phyloP scores from a whole-genome alignment of 257 asterid genomes.

The Leonotis leonurus region DNA sequence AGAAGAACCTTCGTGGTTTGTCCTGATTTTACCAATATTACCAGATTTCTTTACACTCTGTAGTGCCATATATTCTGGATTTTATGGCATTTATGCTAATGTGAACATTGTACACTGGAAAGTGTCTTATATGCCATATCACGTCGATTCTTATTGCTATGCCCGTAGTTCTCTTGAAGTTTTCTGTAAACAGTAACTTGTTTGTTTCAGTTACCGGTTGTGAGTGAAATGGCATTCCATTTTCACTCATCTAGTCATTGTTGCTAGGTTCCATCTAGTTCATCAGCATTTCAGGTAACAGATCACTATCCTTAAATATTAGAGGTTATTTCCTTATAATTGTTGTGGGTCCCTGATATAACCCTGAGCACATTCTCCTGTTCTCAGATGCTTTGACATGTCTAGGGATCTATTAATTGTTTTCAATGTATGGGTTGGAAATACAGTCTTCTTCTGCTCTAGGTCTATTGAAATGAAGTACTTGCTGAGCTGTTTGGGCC shows the following conservation, averaged over 20 bases:
- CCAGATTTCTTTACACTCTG: background rate
- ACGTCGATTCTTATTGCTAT: background rate
- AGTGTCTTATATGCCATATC: background rate
- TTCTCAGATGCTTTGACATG: slow-evolving; percentile 25
- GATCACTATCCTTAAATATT: slow-evolving; percentile 26
- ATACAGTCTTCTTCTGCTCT: slow-evolving; percentile 24
- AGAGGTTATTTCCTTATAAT: background rate
- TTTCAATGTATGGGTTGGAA: slow-evolving; percentile 20
- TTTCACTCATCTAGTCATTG: slow-evolving; percentile 5
- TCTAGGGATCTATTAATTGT: slow-evolving; percentile 20
- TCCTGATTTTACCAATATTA: background rate
- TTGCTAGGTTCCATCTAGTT: slow-evolving; percentile 18
- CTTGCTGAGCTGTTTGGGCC: slow-evolving; percentile 37
- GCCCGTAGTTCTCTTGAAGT: background rate
- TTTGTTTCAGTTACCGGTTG: too few species aligned
- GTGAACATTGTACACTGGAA: background rate
- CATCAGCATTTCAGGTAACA: slow-evolving; percentile 30
- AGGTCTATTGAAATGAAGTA: slow-evolving; percentile 17
- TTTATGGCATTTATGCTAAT: background rate
- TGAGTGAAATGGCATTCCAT: too few species aligned
- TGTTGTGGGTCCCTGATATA: slow-evolving; percentile 33
- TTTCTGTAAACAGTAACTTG: background rate
- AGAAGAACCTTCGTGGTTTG: too few species aligned
- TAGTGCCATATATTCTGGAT: background rate
- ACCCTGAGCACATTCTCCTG: slow-evolving; percentile 44